Evolutionary conservation across 208 protist species (phyloP).

Genomic region (Novymonas esmeraldas): DNA sequence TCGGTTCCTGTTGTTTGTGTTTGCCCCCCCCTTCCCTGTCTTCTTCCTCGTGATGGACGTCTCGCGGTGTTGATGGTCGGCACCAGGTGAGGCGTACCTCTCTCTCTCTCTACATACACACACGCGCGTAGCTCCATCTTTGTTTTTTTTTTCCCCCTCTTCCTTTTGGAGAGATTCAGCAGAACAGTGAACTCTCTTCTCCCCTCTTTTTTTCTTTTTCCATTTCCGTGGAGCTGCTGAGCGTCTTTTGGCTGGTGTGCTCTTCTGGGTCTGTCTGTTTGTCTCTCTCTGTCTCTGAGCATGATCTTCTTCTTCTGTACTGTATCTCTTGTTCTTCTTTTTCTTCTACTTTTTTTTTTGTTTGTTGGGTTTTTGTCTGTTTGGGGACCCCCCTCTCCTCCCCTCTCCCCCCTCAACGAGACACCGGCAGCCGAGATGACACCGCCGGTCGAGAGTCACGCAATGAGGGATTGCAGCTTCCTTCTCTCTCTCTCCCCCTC

Average conservation of each 20-base stretch:
- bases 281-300: constrained; percentile 4
- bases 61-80: no score
- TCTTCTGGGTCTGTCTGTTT: neutral
- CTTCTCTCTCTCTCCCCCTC: constrained; percentile 6
- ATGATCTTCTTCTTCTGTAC: neutral
- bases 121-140: neutral
- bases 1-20: no score
- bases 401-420: no score
- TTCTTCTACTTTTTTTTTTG: no score
- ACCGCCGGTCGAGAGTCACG: no score
- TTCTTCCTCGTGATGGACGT: no score
- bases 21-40: neutral
- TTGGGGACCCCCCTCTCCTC: no score
- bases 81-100: neutral
- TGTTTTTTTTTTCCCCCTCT: neutral
- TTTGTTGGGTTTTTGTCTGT: no score
- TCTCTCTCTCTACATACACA: neutral
- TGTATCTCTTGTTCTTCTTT: neutral
- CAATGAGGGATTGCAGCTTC: no score
- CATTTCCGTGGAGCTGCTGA: neutral
- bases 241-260: neutral
- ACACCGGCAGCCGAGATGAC: no score
- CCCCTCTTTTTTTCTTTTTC: neutral
- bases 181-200: no score
- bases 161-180: no score